Evolutionary conservation across 2,329 filamentous ascomycete species (phyloP).

Genomic region (Decorospora gaudefroyi): DNA sequence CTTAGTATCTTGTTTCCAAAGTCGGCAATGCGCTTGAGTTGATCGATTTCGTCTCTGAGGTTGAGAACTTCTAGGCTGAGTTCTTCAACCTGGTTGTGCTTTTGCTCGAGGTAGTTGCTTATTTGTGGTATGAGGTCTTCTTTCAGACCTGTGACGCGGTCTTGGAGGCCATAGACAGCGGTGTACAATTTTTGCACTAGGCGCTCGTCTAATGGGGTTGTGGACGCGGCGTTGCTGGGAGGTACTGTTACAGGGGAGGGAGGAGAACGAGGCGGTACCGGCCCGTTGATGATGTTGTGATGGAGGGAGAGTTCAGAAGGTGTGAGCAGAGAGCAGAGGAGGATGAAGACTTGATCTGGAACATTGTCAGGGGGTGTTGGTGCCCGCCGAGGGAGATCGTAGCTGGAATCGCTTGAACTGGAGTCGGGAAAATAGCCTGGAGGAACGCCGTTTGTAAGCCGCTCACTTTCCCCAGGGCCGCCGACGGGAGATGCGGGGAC

Average conservation of each 20-base stretch:
- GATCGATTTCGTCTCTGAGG: conserved; percentile 1
- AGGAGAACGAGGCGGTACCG: background rate
- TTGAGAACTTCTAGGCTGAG: conserved; percentile 1
- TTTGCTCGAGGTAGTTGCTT: conserved; percentile 10
- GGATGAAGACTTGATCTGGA: conserved; percentile 7
- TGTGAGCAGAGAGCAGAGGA: conserved; percentile 18
- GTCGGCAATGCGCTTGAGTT: conserved; percentile 13
- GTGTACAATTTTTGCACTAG: conserved; percentile 22
- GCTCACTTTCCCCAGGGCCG: background rate
- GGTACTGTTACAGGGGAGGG: background rate
- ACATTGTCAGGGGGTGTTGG: background rate
- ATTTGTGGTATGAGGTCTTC: conserved; percentile 20
- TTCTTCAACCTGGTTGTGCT: conserved; percentile 3
- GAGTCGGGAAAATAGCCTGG: conserved; percentile 1
- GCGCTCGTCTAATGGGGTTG: conserved; percentile 8
- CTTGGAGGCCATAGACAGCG: conserved; percentile 13
- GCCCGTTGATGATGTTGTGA: conserved; percentile 1
- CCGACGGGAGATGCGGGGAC: background rate
- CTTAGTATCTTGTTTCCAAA: conserved; percentile 12
- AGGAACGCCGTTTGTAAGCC: conserved; percentile 2
- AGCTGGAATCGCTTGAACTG: background rate
- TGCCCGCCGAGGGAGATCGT: background rate
- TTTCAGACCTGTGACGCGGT: conserved; percentile 19
- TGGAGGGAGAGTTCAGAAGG: conserved; percentile 19
- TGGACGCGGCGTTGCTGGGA: conserved; percentile 1